Evolutionary conservation across 495 filamentous ascomycete genomes (phyloP), one percentile per base, ranked within the genome.

Genomic region (Glonium stellatum): DNA sequence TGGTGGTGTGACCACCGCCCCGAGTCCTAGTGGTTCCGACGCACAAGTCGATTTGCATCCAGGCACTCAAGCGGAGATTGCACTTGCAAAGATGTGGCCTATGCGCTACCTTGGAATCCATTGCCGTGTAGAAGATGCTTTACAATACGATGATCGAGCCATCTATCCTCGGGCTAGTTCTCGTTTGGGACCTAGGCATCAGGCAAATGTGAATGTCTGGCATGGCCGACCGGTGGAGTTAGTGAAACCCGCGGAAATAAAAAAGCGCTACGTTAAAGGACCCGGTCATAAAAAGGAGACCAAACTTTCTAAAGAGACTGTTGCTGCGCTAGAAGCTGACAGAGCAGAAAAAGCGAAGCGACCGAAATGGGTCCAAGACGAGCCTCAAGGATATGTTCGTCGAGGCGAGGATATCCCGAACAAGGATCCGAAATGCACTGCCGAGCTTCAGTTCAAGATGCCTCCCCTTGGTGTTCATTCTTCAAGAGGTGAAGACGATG

Each of bases 81-180:
- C 91, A 57, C 88, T 96, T 62, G 90, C 91, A 39, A 89, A 86
- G 65, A 81, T 96, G 73, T 99, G 93, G 93, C 93, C 92, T 18
- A 97, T 93, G 73, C 84, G 93, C 56, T 99, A 99, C 69, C 75
- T 97, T 15, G 93, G 93, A 1, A 90, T 96, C 58, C 95, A 99
- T 74, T 97, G 93, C 72, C 85, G 89, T 58, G 88, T 95, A 11
- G 93, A 99, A 74, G 93, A 99, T 78, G 93, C 89, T 4, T 76
- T 99, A 15, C 95, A 99, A 69, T 95, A 95, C 69, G 95, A 99
- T 67, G 93, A 99, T 72, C 88, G 95, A 51, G 73, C 74, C 1
- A 97, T 97, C 60, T 97, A 97, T 65, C 93, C 93, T 19, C 86
- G 95, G 57, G 93, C 93, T 22, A 93, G 90, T 67, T 97, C 93